Base-by-base conservation (phyloP, 1,284 basidiomycete genomes). In the Cutaneotrichosporon sp. region DNA sequence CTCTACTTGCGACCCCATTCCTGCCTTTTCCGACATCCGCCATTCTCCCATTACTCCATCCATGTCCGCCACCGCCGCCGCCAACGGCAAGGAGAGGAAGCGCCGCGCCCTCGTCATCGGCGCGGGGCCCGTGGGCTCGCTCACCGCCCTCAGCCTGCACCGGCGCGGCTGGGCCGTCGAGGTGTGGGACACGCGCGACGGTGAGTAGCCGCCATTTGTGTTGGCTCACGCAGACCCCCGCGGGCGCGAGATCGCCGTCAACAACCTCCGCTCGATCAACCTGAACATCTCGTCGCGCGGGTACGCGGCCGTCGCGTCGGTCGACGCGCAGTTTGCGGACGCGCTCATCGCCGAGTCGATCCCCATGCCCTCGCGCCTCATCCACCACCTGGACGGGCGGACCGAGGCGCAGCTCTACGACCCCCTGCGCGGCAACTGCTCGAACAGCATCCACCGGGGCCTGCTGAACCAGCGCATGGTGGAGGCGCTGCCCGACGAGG, bases 311-410 rank as follows among this genome's bases (percentile, higher is more conserved):
- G 83, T 98, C 47, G 83, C 88, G 69, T 86, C 87, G 55, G 86
- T 98, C 68, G 88, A 92, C 79, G 84, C 89, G 27, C 84, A 83
- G 38, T 83, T 90, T 54, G 87, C 90, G 27, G 84, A 87, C 64
- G 83, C 87, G 59, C 90, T 97, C 69, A 80, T 97, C 67, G 80
- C 87, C 66, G 84, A 88, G 49, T 88, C 89, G 29, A 93, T 98
- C 78, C 94, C 95, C 65, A 97, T 99, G 93, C 87, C 86, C 65
- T 93, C 91, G 33, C 85, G 97, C 57, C 97, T 98, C 92, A 94
- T 99, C 68, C 95, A 99, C 81, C 86, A 87, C 74, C 72, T 79
- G 60, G 81, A 85, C 69, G 90, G 91, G 59, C 83, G 82, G 27
- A 82, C 85, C 67, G 85, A 91, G 72, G 91, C 90, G 70, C 94